Percentiles rank a stretch among this genome's conserved stretches.
phyloP scores from a whole-genome alignment of 1,284 basidiomycete genomes.

The Agaricales sp. region DNA sequence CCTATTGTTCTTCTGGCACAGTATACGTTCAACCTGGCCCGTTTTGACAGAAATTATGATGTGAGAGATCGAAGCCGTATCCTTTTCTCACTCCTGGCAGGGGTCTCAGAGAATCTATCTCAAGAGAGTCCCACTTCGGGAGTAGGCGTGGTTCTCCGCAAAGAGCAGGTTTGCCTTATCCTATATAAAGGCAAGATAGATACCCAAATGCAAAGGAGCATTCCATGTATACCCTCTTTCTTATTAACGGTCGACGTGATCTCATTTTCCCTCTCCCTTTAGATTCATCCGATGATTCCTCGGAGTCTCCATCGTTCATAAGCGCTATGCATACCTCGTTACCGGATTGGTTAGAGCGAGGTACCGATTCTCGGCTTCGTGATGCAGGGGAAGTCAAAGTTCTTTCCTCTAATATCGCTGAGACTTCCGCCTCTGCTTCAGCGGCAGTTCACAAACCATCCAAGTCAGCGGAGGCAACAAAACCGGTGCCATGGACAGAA shows the following conservation, averaged over 20 bases:
- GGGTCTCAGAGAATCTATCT: conserved; percentile 32
- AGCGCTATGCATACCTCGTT: conserved; percentile 16
- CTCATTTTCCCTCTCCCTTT: too few species aligned
- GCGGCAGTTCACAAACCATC: not conserved
- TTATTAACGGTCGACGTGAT: too few species aligned
- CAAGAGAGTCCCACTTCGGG: conserved; percentile 26
- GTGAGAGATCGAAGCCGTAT: conserved; percentile 83
- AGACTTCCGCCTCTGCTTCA: not conserved
- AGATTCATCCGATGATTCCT: too few species aligned
- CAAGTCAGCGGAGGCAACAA: too few species aligned
- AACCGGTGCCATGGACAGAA: too few species aligned
- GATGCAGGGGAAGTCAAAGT: not conserved
- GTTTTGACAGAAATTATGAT: conserved; percentile 82
- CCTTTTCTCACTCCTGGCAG: conserved; percentile 60
- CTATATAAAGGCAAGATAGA: conserved; percentile 73
- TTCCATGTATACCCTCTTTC: too few species aligned
- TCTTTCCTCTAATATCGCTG: not conserved
- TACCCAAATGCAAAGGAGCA: too few species aligned
- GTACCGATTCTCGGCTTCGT: conserved; percentile 23
- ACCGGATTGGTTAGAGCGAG: conserved; percentile 27
- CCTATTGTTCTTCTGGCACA: conserved; percentile 44
- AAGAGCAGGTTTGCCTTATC: conserved; percentile 73
- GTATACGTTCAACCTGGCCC: conserved; percentile 77
- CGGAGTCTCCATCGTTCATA: too few species aligned
- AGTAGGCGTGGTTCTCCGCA: conserved; percentile 67